A percentile compares a stretch with the other conserved stretches of the same genome.
Conservation (phyloP, 371 early-diverging fungal genomes). For the Cladochytrium tenue region DNA sequence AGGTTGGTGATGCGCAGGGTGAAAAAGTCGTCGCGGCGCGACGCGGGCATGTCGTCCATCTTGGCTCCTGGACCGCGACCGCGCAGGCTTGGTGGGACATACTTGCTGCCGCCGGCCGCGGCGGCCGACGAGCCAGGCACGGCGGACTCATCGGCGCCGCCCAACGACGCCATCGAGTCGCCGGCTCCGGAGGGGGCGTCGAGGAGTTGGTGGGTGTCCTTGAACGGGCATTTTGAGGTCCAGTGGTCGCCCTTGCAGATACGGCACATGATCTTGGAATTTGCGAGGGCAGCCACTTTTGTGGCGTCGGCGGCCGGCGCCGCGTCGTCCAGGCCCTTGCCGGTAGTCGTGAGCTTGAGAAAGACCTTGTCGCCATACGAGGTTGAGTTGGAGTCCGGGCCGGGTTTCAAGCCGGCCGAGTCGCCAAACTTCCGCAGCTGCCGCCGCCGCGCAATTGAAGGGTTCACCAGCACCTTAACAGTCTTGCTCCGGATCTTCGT, state of each 20-base stretch:
- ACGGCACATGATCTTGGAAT: slow-evolving; percentile 89
- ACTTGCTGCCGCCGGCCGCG: too few species aligned
- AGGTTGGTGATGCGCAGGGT: slow-evolving; percentile 94
- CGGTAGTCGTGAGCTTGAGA: slow-evolving; percentile 73
- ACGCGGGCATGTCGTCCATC: slow-evolving; percentile 33
- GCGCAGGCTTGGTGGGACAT: slow-evolving; percentile 84
- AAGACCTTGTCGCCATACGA: slow-evolving; percentile 85
- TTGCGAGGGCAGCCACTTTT: slow-evolving; percentile 52
- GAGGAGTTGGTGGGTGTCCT: slow-evolving; percentile 82
- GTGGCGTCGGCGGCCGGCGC: slow-evolving; percentile 57
- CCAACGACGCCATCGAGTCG: too few species aligned
- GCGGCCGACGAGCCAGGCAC: slow-evolving; percentile 4
- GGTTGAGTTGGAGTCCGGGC: slow-evolving; percentile 89
- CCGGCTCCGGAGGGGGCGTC: slow-evolving; percentile 20
- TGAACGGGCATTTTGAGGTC: slow-evolving; percentile 96
- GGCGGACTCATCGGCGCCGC: too few species aligned
- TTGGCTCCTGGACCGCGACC: slow-evolving; percentile 47
- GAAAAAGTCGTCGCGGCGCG: slow-evolving; percentile 74
- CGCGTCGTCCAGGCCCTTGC: slow-evolving; percentile 38
- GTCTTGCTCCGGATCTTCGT: slow-evolving; percentile 78
- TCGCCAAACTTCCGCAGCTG: slow-evolving; percentile 56
- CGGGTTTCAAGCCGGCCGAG: slow-evolving; percentile 35
- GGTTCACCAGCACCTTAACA: slow-evolving; percentile 73
- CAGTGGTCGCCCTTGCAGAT: slow-evolving; percentile 95
- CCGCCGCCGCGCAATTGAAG: slow-evolving; percentile 71